Percentiles rank a stretch among this genome's conserved stretches.
Conservation (phyloP, 441 rosid genomes). For the Mallotus repandus region DNA sequence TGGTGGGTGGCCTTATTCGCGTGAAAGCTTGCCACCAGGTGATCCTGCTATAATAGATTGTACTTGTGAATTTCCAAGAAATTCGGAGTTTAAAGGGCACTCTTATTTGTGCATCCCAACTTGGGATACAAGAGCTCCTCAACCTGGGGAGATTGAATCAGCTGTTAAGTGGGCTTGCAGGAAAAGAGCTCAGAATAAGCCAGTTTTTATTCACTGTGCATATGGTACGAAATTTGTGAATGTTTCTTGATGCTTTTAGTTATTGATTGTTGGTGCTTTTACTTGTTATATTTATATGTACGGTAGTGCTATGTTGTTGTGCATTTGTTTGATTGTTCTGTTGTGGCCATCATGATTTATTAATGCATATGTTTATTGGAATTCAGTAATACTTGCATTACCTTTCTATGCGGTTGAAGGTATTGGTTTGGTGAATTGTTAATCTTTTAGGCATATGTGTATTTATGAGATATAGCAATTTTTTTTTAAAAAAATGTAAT, state of each 20-base stretch:
- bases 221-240: slow-evolving; percentile 44
- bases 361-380: too few relatives aligned
- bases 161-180: slow-evolving; percentile 77
- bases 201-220: slow-evolving; percentile 65
- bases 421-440: too few relatives aligned
- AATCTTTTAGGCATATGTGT: too few relatives aligned
- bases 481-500: too few relatives aligned
- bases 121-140: slow-evolving; percentile 75
- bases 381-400: too few relatives aligned
- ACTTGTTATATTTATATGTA: too few relatives aligned
- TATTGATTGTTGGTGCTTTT: not conserved
- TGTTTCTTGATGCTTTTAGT: too few relatives aligned
- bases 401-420: too few relatives aligned
- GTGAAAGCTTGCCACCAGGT: slow-evolving; percentile 52
- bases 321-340: too few relatives aligned
- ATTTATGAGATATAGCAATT: too few relatives aligned
- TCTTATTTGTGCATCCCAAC: slow-evolving; percentile 65
- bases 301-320: too few relatives aligned
- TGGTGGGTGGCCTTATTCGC: slow-evolving; percentile 73
- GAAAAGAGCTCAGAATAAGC: slow-evolving; percentile 57
- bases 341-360: too few relatives aligned
- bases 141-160: slow-evolving; percentile 59
- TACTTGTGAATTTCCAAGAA: slow-evolving; percentile 66
- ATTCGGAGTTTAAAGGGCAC: slow-evolving; percentile 39
- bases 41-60: slow-evolving; percentile 70